Conservation (phyloP, 2,329 filamentous ascomycete species). For the Didymella arachidicola region DNA sequence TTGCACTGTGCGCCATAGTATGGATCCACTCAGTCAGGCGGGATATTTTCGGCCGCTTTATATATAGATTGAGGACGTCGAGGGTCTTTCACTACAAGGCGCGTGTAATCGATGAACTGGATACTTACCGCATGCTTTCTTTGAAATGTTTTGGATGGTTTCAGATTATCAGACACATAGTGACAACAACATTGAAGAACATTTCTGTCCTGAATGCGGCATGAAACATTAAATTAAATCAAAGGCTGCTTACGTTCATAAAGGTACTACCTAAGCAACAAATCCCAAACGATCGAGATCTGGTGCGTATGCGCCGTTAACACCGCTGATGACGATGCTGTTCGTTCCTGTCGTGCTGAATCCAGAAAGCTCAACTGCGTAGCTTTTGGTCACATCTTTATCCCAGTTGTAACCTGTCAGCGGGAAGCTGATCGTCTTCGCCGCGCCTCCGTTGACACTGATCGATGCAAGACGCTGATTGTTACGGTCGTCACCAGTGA, state of each 20-base stretch:
- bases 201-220: neutral
- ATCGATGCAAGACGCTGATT: conserved; percentile 30
- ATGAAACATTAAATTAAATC: neutral
- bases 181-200: neutral
- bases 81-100: neutral
- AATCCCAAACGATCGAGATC: conserved; percentile 31
- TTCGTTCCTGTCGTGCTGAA: conserved; percentile 30
- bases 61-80: neutral
- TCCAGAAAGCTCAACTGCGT: conserved; percentile 26
- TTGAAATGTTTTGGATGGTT: neutral
- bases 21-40: neutral
- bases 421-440: conserved; percentile 31
- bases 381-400: conserved; percentile 24
- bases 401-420: conserved; percentile 31
- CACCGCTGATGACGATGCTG: conserved; percentile 26
- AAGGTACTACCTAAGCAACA: conserved; percentile 9
- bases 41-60: neutral
- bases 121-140: neutral
- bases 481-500: conserved; percentile 22
- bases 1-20: neutral
- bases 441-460: conserved; percentile 30
- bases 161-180: neutral
- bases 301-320: conserved; percentile 19
- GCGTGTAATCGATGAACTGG: neutral
- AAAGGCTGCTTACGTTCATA: neutral